Conservation (phyloP, 2,329 filamentous ascomycete species). For the Mycosphaerella sp. region DNA sequence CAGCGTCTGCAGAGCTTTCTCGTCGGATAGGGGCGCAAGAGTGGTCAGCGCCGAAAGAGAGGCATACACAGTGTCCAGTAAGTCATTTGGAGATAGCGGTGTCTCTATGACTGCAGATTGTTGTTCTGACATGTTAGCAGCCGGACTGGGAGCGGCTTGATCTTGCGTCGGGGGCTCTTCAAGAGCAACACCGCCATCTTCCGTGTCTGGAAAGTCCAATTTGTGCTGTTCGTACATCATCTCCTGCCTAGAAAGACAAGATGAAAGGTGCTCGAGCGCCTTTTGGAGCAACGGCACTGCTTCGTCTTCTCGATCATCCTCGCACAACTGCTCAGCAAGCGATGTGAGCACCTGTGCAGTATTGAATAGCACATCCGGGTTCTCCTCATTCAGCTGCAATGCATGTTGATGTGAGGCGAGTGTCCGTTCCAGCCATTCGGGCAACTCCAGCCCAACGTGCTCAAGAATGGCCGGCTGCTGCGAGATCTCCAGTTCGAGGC, state of each 20-base stretch:
- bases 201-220: conserved; percentile 31
- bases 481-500: conserved; percentile 63
- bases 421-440: conserved; percentile 54
- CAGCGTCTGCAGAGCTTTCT: conserved; percentile 45
- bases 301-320: conserved; percentile 45
- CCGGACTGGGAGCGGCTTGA: conserved; percentile 13
- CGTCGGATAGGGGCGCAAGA: conserved; percentile 46
- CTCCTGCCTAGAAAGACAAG: conserved; percentile 43
- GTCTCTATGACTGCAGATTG: conserved; percentile 64
- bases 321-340: conserved; percentile 55
- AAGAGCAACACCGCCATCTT: conserved; percentile 28
- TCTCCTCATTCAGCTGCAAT: conserved; percentile 53
- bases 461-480: conserved; percentile 59
- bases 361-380: conserved; percentile 65
- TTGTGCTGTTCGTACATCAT: conserved; percentile 40
- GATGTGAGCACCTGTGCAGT: conserved; percentile 63
- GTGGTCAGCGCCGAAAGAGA: conserved; percentile 48
- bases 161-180: conserved; percentile 11
- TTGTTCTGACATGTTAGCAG: conserved; percentile 41
- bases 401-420: conserved; percentile 60
- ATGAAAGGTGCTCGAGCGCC: conserved; percentile 54
- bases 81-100: conserved; percentile 56
- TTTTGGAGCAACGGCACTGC: conserved; percentile 54
- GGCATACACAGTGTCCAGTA: conserved; percentile 63
- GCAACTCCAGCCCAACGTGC: conserved; percentile 49